These are phyloP conservation scores for Lumnitzera racemosa DNA, from an alignment of 345 rosid species.

Conservation along the genomic window DNA sequence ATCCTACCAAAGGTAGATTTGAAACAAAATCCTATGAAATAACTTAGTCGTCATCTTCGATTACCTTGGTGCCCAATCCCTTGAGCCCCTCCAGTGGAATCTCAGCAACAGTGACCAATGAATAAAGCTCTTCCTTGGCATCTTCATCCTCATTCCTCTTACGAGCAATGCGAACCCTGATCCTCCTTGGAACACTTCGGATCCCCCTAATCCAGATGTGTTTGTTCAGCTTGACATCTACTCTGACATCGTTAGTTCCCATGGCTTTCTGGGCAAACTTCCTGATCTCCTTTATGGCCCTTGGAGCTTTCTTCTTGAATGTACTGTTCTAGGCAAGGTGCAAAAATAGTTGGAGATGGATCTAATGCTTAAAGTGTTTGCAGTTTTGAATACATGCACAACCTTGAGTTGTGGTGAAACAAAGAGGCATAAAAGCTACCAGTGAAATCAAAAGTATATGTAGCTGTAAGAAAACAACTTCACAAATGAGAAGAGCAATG, in stretches of 20 bases:
- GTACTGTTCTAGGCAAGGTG: conserved; percentile 10
- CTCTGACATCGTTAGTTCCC: conserved; percentile 21
- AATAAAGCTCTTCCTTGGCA: conserved; percentile 22
- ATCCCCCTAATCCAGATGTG: conserved; percentile 25
- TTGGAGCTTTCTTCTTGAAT: conserved; percentile 27
- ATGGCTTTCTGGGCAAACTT: conserved; percentile 27
- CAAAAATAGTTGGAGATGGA: not conserved
- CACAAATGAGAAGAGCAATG: no score
- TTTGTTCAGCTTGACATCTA: conserved; percentile 25
- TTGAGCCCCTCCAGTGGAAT: conserved; percentile 14
- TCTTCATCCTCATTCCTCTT: conserved; percentile 26
- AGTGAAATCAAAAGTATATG: no score
- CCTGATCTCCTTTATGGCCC: conserved; percentile 24
- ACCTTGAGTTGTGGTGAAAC: no score
- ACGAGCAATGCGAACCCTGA: conserved; percentile 21
- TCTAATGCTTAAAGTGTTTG: no score
- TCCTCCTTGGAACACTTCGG: conserved; percentile 23
- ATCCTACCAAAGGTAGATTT: not conserved
- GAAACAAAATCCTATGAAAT: not conserved
- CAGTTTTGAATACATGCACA: no score
- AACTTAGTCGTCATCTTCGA: conserved; percentile 16
- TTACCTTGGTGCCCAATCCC: conserved; percentile 18
- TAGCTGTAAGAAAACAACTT: no score
- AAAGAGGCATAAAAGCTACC: no score
- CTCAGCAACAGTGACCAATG: conserved; percentile 15